Percentiles rank a stretch among this genome's conserved stretches.
Evolutionary conservation across 768 basidiomycete genomes (phyloP).

Genomic region (Kwoniella heveanensis): DNA sequence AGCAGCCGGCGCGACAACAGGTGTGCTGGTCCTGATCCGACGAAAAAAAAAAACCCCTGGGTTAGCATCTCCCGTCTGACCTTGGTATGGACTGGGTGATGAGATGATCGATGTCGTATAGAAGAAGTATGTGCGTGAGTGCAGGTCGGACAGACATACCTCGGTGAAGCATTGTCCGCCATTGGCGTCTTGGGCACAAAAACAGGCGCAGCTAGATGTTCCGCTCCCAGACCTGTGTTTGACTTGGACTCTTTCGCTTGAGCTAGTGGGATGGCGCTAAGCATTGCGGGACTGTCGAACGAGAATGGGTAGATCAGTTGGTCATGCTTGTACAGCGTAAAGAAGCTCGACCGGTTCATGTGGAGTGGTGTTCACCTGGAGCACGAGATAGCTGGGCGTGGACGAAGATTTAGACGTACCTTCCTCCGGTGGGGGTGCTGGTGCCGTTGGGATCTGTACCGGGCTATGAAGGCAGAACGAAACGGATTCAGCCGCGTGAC

Average conservation of each 20-base stretch:
- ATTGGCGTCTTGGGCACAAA: constrained; percentile 51
- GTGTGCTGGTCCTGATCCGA: constrained; percentile 2
- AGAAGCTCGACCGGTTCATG: too few relatives aligned
- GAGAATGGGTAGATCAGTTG: not conserved
- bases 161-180: constrained; percentile 28
- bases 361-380: too few relatives aligned
- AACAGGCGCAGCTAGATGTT: constrained; percentile 47
- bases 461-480: constrained; percentile 17
- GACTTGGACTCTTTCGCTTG: constrained; percentile 10
- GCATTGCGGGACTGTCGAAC: constrained; percentile 1
- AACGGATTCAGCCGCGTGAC: too few relatives aligned
- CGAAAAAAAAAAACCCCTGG: too few relatives aligned
- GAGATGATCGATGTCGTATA: too few relatives aligned
- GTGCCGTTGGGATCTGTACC: constrained; percentile 24
- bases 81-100: too few relatives aligned
- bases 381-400: too few relatives aligned
- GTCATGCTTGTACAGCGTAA: too few relatives aligned
- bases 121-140: too few relatives aligned
- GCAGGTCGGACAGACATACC: constrained; percentile 22
- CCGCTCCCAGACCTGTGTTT: constrained; percentile 28
- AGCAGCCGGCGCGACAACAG: not conserved
- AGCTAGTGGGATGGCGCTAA: constrained; percentile 7
- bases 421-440: constrained; percentile 3
- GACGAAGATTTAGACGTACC: constrained; percentile 7
- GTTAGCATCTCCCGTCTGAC: too few relatives aligned